A percentile compares a stretch with the other conserved stretches of the same genome.
phyloP scores from a whole-genome alignment of 768 basidiomycete genomes.

The Jaapia argillacea region DNA sequence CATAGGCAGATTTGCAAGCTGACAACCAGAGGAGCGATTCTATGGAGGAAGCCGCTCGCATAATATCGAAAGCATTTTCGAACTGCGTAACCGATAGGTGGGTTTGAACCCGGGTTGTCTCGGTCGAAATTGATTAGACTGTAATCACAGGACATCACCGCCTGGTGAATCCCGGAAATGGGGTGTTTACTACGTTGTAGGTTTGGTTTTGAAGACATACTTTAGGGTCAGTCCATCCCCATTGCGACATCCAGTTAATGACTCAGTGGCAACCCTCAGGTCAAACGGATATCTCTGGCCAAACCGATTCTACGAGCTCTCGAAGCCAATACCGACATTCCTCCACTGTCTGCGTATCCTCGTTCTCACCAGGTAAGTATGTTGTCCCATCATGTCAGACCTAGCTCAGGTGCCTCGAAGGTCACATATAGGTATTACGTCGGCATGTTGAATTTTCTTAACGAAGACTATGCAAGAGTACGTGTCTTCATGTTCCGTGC shows the following conservation, averaged over 20 bases:
- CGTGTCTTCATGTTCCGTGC: conserved; percentile 3
- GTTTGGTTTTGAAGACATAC: conserved; percentile 86
- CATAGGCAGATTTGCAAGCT: conserved; percentile 53
- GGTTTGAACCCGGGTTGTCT: conserved; percentile 20
- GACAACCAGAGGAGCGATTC: conserved; percentile 49
- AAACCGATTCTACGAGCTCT: conserved; percentile 90
- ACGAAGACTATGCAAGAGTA: conserved; percentile 84
- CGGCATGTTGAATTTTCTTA: conserved; percentile 89
- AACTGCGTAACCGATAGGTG: conserved; percentile 81
- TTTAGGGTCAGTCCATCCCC: conserved; percentile 69
- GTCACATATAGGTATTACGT: conserved; percentile 93
- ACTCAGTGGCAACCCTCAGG: conserved; percentile 30
- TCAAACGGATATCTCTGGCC: conserved; percentile 83
- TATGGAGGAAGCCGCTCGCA: conserved; percentile 82
- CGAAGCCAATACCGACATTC: conserved; percentile 77
- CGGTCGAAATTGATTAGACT: conserved; percentile 1
- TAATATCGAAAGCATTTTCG: conserved; percentile 84
- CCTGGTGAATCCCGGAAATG: conserved; percentile 72
- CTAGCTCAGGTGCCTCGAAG: conserved; percentile 25
- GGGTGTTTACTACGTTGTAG: conserved; percentile 90
- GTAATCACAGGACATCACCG: conserved; percentile 48
- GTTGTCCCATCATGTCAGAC: neutral
- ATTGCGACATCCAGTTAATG: neutral
- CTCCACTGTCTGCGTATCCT: conserved; percentile 66
- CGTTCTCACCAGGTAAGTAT: conserved; percentile 69